Evolutionary conservation across 495 filamentous ascomycete genomes (phyloP).

Genomic region (Neurospora discreta): DNA sequence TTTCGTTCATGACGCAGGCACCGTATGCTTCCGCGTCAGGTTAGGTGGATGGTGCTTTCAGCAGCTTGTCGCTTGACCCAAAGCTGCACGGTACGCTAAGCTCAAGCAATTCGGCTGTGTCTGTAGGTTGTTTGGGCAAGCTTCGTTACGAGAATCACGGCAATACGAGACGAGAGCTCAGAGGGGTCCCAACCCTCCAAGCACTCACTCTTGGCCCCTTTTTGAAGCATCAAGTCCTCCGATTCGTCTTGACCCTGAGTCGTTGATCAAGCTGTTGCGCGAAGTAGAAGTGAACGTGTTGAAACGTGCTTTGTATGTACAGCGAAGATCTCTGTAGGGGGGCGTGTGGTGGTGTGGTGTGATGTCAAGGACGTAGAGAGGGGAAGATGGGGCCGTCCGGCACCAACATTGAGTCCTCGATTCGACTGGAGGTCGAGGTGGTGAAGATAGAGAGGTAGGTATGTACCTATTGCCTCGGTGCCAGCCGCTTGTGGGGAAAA

Average conservation of each 20-base stretch:
- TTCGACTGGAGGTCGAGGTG: not conserved
- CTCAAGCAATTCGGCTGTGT: not conserved
- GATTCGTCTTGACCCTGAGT: not conserved
- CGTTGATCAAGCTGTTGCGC: not conserved
- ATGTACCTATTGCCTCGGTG: not conserved
- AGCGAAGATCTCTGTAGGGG: slow-evolving; percentile 1
- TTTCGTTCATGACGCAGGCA: not conserved
- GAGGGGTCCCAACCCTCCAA: not conserved
- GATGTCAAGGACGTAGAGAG: slow-evolving; percentile 3
- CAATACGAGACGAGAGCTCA: not conserved
- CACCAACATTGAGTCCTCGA: slow-evolving; percentile 7
- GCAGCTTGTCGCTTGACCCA: not conserved
- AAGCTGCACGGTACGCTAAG: not conserved
- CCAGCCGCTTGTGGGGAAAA: slow-evolving; percentile 10
- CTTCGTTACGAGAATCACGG: not conserved
- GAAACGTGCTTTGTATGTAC: not conserved
- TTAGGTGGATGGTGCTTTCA: not conserved
- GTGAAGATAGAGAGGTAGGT: not conserved
- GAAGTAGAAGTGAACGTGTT: not conserved
- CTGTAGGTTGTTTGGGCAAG: not conserved
- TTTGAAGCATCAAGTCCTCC: not conserved
- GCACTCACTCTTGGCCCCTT: not conserved
- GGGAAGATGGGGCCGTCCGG: slow-evolving; percentile 22
- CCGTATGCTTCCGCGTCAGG: not conserved
- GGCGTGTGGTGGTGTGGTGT: not conserved